These are phyloP conservation scores for Megacollybia marginata DNA, from an alignment of 768 basidiomycete species.

Conservation along the genomic window DNA sequence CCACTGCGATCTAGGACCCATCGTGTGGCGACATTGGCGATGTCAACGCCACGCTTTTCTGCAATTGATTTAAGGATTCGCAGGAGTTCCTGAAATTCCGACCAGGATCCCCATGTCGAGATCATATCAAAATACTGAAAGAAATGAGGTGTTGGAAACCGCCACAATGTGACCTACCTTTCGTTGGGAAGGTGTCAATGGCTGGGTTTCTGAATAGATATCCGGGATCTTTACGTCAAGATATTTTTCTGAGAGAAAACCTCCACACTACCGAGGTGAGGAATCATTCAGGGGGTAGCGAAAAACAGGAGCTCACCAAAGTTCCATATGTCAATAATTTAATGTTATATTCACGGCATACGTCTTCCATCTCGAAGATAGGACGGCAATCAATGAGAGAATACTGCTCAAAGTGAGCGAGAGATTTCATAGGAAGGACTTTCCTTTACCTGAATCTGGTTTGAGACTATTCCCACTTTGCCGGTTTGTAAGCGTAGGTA, in stretches of 20 bases:
- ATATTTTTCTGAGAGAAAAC: constrained; percentile 53
- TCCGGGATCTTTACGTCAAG: constrained; percentile 42
- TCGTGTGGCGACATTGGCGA: constrained; percentile 52
- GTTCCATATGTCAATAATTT: constrained; percentile 59
- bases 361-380: constrained; percentile 46
- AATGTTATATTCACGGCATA: constrained; percentile 44
- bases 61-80: constrained; percentile 37
- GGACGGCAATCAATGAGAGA: constrained; percentile 54
- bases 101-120: constrained; percentile 50
- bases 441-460: constrained; percentile 49
- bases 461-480: constrained; percentile 47
- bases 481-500: constrained; percentile 30
- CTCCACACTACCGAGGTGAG: constrained; percentile 40
- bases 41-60: constrained; percentile 40
- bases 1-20: constrained; percentile 52
- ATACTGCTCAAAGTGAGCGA: constrained; percentile 28
- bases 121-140: constrained; percentile 52
- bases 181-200: constrained; percentile 52
- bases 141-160: not conserved
- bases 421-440: not conserved
- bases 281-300: not conserved
- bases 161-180: constrained; percentile 27
- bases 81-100: constrained; percentile 45
- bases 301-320: constrained; percentile 28
- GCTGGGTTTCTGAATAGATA: constrained; percentile 30